phyloP scores from a whole-genome alignment of 2,329 filamentous ascomycete genomes.

The Penicillium sp. region DNA sequence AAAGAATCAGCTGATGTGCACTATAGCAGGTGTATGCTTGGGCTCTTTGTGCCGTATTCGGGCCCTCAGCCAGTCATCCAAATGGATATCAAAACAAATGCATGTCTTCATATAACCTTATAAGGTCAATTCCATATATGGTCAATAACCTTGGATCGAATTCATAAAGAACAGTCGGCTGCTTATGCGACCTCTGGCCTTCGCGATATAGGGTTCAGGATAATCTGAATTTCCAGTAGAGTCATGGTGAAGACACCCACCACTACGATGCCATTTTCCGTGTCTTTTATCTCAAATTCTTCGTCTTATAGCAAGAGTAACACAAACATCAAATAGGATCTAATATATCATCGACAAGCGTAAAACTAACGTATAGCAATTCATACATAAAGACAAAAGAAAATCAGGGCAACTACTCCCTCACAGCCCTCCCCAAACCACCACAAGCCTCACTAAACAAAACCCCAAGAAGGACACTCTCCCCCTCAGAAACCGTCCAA shows the following conservation, averaged over 20 bases:
- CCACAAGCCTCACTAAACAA: conserved; percentile 66
- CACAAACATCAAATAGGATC: not conserved
- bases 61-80: not conserved
- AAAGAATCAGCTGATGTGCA: not conserved
- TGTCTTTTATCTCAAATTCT: not conserved
- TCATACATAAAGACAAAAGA: conserved; percentile 4
- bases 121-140: not conserved
- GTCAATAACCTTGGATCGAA: not conserved
- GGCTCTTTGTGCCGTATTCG: not conserved
- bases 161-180: no score
- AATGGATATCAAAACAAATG: not conserved
- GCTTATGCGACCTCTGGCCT: no score
- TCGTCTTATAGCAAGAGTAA: not conserved
- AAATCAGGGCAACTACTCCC: conserved; percentile 17
- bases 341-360: conserved; percentile 7
- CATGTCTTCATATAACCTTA: not conserved
- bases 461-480: conserved; percentile 71
- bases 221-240: not conserved
- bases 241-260: not conserved
- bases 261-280: not conserved
- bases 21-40: not conserved
- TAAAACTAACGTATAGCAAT: conserved; percentile 4
- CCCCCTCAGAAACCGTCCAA: conserved; percentile 76
- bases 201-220: no score
- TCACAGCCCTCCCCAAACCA: conserved; percentile 14